Conservation (phyloP, 106 monocot species). For the Cymbidium sinense region DNA sequence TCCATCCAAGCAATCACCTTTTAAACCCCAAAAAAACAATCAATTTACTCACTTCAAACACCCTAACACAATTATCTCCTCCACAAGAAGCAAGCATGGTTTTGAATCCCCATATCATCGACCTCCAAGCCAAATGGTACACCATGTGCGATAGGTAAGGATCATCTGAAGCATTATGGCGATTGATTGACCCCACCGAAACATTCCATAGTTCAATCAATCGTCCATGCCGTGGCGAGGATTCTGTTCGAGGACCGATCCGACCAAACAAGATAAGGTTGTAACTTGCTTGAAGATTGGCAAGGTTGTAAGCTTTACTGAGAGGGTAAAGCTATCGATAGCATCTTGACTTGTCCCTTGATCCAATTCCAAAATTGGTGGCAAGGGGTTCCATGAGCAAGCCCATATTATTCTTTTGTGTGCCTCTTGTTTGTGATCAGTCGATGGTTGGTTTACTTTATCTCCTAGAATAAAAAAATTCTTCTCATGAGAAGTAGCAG, state of each 20-base stretch:
- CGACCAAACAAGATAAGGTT: constrained; percentile 58
- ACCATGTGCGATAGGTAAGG: constrained; percentile 79
- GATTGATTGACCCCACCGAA: constrained; percentile 9
- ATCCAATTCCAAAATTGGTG: constrained; percentile 91
- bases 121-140: constrained; percentile 60
- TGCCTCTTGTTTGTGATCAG: constrained; percentile 55
- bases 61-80: constrained; percentile 81
- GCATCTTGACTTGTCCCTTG: constrained; percentile 91
- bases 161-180: constrained; percentile 30
- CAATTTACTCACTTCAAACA: constrained; percentile 43
- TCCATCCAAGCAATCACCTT: too few relatives aligned
- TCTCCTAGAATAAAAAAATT: constrained; percentile 16
- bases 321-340: constrained; percentile 26
- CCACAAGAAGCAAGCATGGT: constrained; percentile 78
- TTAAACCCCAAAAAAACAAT: neutral
- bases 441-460: constrained; percentile 35
- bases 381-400: constrained; percentile 83
- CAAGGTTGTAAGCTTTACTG: constrained; percentile 46
- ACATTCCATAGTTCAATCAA: constrained; percentile 81
- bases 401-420: constrained; percentile 99
- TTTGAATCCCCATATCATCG: constrained; percentile 16
- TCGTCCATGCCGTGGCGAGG: constrained; percentile 86
- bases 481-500: neutral
- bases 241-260: constrained; percentile 34
- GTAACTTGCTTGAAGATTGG: constrained; percentile 73